Evolutionary conservation across 2,329 filamentous ascomycete species (phyloP), one percentile per base, ranked within the genome.

Genomic region (Didymosphaeria variabile): DNA sequence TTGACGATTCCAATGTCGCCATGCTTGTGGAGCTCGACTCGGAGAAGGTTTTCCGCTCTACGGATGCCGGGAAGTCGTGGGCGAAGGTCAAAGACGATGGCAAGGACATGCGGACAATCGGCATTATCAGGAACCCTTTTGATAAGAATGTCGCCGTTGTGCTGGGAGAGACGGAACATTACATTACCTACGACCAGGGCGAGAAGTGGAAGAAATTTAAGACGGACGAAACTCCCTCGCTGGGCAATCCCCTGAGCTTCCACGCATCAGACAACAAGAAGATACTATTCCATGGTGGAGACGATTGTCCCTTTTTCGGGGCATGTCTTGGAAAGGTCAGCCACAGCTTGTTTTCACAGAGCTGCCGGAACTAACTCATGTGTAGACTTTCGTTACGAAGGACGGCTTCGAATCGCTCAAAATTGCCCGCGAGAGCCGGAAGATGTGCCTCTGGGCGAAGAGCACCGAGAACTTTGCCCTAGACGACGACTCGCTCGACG

Each of bases 371-470:
- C 68, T 72, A 58, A 72, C 56, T 13, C 10, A 5, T 45, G 21
- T 19, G 32, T 64, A 81, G 68, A 81, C 85, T 23, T 86, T 83
- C 68, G 97, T 97, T 77, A 98, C 95, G 2, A 89, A 85, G 15
- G 90, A 98, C 78, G 92, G 92, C 66, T 99, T 99, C 82, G 84
- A 90, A 66, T 86, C 85, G 46, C 86, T 88, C 55, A 85, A 91
- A 67, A 79, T 84, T 6, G 84, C 97, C 61, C 86, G 90, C 55
- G 83, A 86, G 45, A 86, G 89, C 67, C 91, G 91, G 2, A 84
- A 87, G 52, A 90, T 91, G 63, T 99, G 95, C 77, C 88, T 90
- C 77, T 99, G 94, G 93, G 94, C 95, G 55, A 92, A 92, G 73
- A 87, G 88, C 15, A 88, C 91, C 13, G 84, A 87, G 5, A 79